Base-by-base conservation (phyloP, 2,329 filamentous ascomycete species). In the Ophiosphaerella korrae region DNA sequence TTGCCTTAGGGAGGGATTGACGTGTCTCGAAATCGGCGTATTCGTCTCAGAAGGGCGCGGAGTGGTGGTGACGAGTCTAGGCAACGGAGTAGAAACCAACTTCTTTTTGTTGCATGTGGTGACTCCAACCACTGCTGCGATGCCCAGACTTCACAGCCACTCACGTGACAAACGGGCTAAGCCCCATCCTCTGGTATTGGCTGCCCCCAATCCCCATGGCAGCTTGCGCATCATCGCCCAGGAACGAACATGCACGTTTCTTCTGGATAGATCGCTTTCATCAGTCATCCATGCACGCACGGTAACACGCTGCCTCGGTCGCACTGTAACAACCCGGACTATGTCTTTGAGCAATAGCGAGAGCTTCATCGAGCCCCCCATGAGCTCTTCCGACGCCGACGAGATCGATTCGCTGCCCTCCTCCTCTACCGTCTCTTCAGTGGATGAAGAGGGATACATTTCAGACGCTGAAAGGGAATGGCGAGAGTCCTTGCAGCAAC, bases 401-500 rank as follows among this genome's bases (percentile, higher is more conserved):
- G 77, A 79, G 45, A 64, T 81, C 57, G 77, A 81, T 63, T 81
- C 78, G 13, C 68, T 82, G 4, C 79, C 78, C 35, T 80, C 78
- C 9, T 77, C 81, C 21, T 79, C 81, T 3, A 79, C 81, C 48
- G 74, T 72, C 42, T 81, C 78, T 26, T 78, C 78, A 3, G 72
- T 75, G 53, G 78, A 78, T 45, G 85, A 87, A 32, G 84, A 88
- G 42, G 80, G 81, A 53, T 71, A 72, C 32, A 80, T 88, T 53
- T 91, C 89, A 34, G 93, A 97, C 71, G 94, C 94, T 8, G 93
- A 99, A 75, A 84, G 84, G 54, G 93, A 99, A 77, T 99, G 94
- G 94, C 88, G 93, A 66, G 90, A 92, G 67, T 96, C 90, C 66
- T 78, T 99, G 57, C 90, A 97, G 75, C 94, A 99, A 77, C 77